These are phyloP conservation scores for Inga leiocalycina DNA, from an alignment of 306 rosid species.

Conservation along the genomic window DNA sequence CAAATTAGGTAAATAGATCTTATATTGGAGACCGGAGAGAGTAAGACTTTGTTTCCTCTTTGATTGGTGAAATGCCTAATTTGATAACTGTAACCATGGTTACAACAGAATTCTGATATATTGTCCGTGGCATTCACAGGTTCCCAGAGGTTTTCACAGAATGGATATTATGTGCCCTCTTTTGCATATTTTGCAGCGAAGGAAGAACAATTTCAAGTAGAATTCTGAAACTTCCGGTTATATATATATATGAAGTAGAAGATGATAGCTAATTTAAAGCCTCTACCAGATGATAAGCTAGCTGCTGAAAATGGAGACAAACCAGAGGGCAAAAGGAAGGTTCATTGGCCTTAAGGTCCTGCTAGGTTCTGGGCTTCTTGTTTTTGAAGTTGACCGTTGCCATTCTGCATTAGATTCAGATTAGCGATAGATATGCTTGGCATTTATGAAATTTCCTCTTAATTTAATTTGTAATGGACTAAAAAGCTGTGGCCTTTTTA, in stretches of 20 bases:
- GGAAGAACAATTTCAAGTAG: conserved; percentile 41
- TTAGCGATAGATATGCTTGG: neutral
- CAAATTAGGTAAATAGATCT: too few species aligned
- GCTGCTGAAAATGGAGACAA: neutral
- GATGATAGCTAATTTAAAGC: conserved; percentile 5
- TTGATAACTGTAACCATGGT: neutral
- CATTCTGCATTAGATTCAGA: neutral
- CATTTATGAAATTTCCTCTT: neutral
- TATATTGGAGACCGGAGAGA: too few species aligned
- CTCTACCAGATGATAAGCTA: neutral
- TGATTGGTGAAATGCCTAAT: neutral
- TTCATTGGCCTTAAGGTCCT: neutral
- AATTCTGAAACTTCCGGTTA: conserved; percentile 34
- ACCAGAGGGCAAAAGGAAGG: neutral
- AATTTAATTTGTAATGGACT: neutral
- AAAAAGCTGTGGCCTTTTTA: neutral
- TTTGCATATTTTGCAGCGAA: conserved; percentile 80
- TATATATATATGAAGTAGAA: neutral
- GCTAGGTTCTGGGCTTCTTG: neutral
- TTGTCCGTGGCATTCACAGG: conserved; percentile 46
- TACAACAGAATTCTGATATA: neutral
- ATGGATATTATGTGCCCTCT: conserved; percentile 86
- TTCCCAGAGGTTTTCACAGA: conserved; percentile 82
- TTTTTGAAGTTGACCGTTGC: neutral
- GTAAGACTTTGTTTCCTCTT: neutral